Base-by-base conservation (phyloP, 73 alveolate species). In the Paramecium caudatum region DNA sequence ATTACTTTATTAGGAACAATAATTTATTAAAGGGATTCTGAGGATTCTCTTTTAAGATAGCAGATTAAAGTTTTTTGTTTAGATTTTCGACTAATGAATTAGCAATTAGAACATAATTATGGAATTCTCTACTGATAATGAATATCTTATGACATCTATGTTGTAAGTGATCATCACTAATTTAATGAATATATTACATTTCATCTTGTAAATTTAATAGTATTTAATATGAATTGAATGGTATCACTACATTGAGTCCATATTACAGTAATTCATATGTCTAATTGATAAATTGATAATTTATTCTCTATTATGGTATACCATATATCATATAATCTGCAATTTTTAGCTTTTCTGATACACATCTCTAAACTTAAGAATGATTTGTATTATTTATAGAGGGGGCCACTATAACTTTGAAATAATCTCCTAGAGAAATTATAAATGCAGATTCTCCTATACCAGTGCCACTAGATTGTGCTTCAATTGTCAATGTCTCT, bases 71-170 rank as follows among this genome's bases (percentile, higher is more conserved):
- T 13, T 68, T 34, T 12, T 34, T n/a, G 16, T 68, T 68, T 0
- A 68, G 17, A 10, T 32, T 32, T 9, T 68, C 84, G 1, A 68
- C 84, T 10, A 68, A 68, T 4, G 84, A 68, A 68, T 68, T 68
- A 3, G 84, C 84, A 0, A 68, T 32, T 0, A 34, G 17, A 34
- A 43, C 19, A 9, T 34, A 34, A 37, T 68, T 34, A 13, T 68
- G 80, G 7, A 55, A 55, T 55, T 55, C 80, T 5, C 8, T 27
- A 21, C 80, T 55, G 12, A 55, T 55, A 3, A 55, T 55, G 80
- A 55, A 55, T 55, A 55, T 55, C 7, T 55, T 55, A 55, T 27
- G 30, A 27, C 80, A 55, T 55, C 30, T 23, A 55, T 55, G 80
- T 55, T 55, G 4, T 23, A 55, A 55, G 12, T 55, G 9, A 27